These are phyloP conservation scores for Eragrostis tef DNA, from an alignment of 202 grass and related monocot genomes.

Conservation along the genomic window DNA sequence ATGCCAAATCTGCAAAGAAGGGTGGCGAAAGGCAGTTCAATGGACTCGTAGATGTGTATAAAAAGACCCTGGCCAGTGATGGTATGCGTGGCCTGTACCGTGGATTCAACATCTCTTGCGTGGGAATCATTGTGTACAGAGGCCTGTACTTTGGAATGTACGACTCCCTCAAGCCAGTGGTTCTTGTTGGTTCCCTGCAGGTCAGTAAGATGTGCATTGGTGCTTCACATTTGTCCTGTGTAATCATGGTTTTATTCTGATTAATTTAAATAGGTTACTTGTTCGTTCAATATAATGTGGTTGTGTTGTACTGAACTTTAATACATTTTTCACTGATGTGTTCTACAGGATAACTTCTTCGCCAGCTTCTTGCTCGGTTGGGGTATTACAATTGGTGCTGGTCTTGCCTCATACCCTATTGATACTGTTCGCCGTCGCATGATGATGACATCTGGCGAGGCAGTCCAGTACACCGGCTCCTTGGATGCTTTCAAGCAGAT, in stretches of 20 bases:
- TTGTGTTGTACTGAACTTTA: background rate
- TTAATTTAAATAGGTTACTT: background rate
- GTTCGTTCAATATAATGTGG: background rate
- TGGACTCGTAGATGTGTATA: constrained; percentile 70
- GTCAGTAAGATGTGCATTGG: constrained; percentile 44
- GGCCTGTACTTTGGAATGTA: constrained; percentile 80
- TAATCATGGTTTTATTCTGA: background rate
- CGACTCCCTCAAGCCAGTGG: constrained; percentile 67
- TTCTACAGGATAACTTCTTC: constrained; percentile 62
- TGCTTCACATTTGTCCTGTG: background rate
- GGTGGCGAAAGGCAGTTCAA: constrained; percentile 75
- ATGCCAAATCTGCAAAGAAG: constrained; percentile 68
- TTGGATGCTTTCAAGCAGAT: constrained; percentile 69
- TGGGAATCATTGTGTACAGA: constrained; percentile 73
- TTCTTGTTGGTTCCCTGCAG: constrained; percentile 58
- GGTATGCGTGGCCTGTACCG: constrained; percentile 64
- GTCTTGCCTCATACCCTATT: constrained; percentile 66
- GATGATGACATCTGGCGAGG: constrained; percentile 80
- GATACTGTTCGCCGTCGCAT: constrained; percentile 69
- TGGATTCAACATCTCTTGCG: constrained; percentile 76
- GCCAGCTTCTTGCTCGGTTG: constrained; percentile 69
- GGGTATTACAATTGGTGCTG: constrained; percentile 71
- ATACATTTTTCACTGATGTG: background rate
- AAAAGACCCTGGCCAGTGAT: constrained; percentile 59
- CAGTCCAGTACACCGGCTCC: constrained; percentile 65